Evolutionary conservation across 192 early-diverging fungal species (phyloP), one percentile per base, ranked within the genome.

Genomic region (Dissophora ornata): DNA sequence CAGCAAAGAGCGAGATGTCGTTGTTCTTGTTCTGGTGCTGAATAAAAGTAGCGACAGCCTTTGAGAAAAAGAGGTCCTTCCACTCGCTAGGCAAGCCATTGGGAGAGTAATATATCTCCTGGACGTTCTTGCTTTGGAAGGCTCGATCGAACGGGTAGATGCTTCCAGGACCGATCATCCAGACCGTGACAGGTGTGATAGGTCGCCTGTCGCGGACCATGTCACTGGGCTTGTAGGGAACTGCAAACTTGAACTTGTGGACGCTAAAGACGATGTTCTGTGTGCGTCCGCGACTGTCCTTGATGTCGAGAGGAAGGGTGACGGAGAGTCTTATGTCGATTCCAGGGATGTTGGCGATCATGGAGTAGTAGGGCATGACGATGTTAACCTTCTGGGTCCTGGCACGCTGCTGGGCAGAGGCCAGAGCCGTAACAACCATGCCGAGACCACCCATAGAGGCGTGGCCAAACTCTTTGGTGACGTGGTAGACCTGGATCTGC

Each of bases 41-140:
- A 16, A 88, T 64, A 60, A 88, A 83, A 1, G 74, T 62, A 1
- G 84, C 83, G 0, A 60, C 82, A 4, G 84, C 86, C 54, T 88
- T 88, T 28, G 79, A 69, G 59, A 88, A 88, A 36, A 82, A 88
- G 5, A 81, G 83, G 75, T 88, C 83, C 51, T 80, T 84, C 84
- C 86, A 88, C 59, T 88, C 86, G 33, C 69, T 69, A 0, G 84
- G 85, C 16, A 88, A 62, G n/a, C 79, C 81, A n/a, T 68, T 64
- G 19, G 81, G 80, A 2, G 79, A 74, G 12, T 55, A 81, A 36
- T 88, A 86, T 16, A 88, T 88, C 2, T 86, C 62, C 11, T 79
- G 54, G 1, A 60, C 36, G 19, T 49, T 70, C 28, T 69, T 62
- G 13, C 62, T 71, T 22, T 67, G 25, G 59, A 86, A 88, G 8